A percentile compares a stretch with the other conserved stretches of the same genome.
Conservation (phyloP, 2,329 filamentous ascomycete genomes). For the Stachybotrys chlorohalonatus region DNA sequence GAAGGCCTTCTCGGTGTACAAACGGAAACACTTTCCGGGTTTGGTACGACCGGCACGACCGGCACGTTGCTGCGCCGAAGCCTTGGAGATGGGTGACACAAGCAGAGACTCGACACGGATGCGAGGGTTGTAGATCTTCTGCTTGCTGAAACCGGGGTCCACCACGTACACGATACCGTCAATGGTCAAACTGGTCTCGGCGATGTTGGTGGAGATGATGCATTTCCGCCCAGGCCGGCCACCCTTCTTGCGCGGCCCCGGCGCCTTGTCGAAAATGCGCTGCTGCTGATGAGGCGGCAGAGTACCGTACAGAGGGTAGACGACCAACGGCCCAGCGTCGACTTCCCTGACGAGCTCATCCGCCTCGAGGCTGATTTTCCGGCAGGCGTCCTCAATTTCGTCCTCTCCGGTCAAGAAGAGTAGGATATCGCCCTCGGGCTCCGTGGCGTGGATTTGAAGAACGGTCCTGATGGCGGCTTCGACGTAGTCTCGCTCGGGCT, state of each 20-base stretch:
- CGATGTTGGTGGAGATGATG: slow-evolving; percentile 95
- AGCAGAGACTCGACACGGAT: slow-evolving; percentile 93
- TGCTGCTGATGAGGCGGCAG: slow-evolving; percentile 90
- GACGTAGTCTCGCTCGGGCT: slow-evolving; percentile 93
- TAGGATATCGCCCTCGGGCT: slow-evolving; percentile 85
- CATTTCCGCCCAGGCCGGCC: slow-evolving; percentile 86
- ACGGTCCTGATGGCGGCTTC: slow-evolving; percentile 93
- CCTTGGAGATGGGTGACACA: slow-evolving; percentile 97
- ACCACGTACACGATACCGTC: slow-evolving; percentile 99
- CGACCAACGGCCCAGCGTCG: slow-evolving; percentile 78
- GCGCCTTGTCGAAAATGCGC: slow-evolving; percentile 86
- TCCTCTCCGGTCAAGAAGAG: slow-evolving; percentile 96
- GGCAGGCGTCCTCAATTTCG: slow-evolving; percentile 92
- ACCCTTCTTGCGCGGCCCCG: slow-evolving; percentile 59
- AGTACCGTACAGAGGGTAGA: slow-evolving; percentile 91
- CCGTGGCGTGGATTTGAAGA: slow-evolving; percentile 89
- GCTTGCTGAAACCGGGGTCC: slow-evolving; percentile 98
- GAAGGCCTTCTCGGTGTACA: slow-evolving; percentile 93
- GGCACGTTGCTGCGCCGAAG: slow-evolving; percentile 91
- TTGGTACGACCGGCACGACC: slow-evolving; percentile 98
- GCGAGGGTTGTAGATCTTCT: slow-evolving; percentile 97
- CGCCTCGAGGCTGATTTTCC: slow-evolving; percentile 82
- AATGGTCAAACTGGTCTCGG: slow-evolving; percentile 94
- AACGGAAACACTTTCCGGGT: slow-evolving; percentile 93
- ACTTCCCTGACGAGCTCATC: slow-evolving; percentile 90